These are phyloP conservation scores for Craterostigma plantagineum DNA, from an alignment of 257 asterid genomes.

Conservation along the genomic window DNA sequence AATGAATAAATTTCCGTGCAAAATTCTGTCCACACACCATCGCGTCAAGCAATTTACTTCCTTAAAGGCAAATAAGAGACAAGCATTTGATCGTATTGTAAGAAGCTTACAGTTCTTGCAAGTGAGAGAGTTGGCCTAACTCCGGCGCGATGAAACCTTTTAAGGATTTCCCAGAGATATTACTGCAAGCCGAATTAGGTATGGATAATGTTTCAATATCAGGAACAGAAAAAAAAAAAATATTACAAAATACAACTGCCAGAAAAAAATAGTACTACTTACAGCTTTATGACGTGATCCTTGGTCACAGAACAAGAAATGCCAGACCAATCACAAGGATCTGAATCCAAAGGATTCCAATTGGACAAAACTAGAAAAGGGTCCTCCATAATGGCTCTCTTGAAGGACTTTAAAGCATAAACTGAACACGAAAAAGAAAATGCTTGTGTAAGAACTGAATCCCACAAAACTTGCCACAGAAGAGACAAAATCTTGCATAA, in stretches of 20 bases:
- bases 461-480: conserved; percentile 2
- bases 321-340: conserved; percentile 76
- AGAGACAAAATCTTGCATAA: neutral
- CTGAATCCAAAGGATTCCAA: conserved; percentile 55
- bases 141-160: conserved; percentile 74
- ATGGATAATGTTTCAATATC: neutral
- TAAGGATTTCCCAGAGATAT: conserved; percentile 50
- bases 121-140: conserved; percentile 25
- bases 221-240: neutral
- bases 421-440: conserved; percentile 23
- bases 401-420: conserved; percentile 52
- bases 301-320: conserved; percentile 46
- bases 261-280: conserved; percentile 13
- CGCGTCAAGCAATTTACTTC: too few relatives aligned
- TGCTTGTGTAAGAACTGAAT: conserved; percentile 6
- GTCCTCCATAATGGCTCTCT: conserved; percentile 71
- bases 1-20: conserved; percentile 55
- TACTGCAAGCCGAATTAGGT: conserved; percentile 33
- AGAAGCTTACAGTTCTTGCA: conserved; percentile 69
- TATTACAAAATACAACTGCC: too few relatives aligned
- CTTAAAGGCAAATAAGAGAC: conserved; percentile 4
- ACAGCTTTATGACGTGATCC: conserved; percentile 73
- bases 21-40: conserved; percentile 26
- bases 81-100: neutral
- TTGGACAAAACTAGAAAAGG: conserved; percentile 43